Base-by-base conservation (phyloP, 192 early-diverging fungal species). In the Phlyctochytrium planicorne region DNA sequence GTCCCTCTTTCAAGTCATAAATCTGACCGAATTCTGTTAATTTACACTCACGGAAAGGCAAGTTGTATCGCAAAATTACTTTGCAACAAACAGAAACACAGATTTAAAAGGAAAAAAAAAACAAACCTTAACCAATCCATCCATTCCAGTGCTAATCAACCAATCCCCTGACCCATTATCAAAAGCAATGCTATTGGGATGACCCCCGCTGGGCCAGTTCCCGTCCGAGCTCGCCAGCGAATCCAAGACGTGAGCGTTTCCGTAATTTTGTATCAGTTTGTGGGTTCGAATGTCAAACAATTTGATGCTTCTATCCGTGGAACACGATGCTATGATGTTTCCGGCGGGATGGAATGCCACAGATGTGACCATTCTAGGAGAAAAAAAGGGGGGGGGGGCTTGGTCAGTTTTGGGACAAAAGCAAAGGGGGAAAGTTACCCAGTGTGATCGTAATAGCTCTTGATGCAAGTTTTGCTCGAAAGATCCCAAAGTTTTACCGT, bases 1-100 rank as follows among this genome's bases (percentile, higher is more conserved):
- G 84, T 0, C 85, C 85, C 71, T 87, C 85, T 53, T 82, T 82
- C 27, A 87, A 36, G 70, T 87, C 85, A 84, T 84, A 87, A 56
- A 87, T 78, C 79, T 83, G 34, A 14, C 25, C 12, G 12, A 30
- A 12, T 23, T 4, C 30, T 2, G 3, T 4, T 20, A n/a, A 63
- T 17, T 66, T 25, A 47, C 40, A 34, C 17, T 32, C n/a, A 63
- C 40, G 2, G n/a, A 33, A 65, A 34, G 1, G 24, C 20, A 16
- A 47, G 1, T 30, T 27, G 16, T 50, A 16, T 16, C 47, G 14
- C 14, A n/a, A 14, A 14, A n/a, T 50, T 50, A 16, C 17, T 52
- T 16, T 16, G 16, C 50, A 52, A 23, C 50, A 23, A 52, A 52
- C 23, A 16, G 50, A 16, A 16, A 52, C 16, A 52, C 23, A 24